A percentile compares a stretch with the other conserved stretches of the same genome.
These are phyloP conservation scores for Debaryomyces prosopidis DNA, from an alignment of 805 yeast species.

Conservation along the genomic window DNA sequence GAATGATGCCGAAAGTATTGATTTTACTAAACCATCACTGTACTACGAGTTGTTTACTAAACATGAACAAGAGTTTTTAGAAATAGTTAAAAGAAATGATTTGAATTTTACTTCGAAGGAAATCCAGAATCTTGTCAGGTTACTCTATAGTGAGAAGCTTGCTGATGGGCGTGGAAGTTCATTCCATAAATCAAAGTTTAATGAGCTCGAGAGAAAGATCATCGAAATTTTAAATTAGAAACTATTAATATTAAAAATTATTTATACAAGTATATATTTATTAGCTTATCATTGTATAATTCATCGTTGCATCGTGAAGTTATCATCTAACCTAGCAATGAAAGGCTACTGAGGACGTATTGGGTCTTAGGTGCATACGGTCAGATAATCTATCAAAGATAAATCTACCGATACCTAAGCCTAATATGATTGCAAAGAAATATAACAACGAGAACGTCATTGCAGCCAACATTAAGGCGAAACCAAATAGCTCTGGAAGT, in stretches of 20 bases:
- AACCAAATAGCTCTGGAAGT: slow-evolving; percentile 64
- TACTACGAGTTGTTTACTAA: slow-evolving; percentile 58
- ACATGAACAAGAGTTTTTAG: slow-evolving; percentile 49
- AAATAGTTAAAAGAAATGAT: slow-evolving; percentile 33
- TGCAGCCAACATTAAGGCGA: slow-evolving; percentile 75
- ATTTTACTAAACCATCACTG: slow-evolving; percentile 51
- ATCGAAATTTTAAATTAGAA: slow-evolving; percentile 9
- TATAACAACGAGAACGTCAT: slow-evolving; percentile 70
- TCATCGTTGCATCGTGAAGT: too few relatives aligned
- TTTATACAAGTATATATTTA: background rate
- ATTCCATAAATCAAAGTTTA: slow-evolving; percentile 39
- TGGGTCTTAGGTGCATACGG: slow-evolving; percentile 21
- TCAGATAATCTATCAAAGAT: slow-evolving; percentile 60
- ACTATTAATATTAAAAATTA: background rate
- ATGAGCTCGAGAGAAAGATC: slow-evolving; percentile 32
- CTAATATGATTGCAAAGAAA: slow-evolving; percentile 72
- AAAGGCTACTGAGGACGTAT: slow-evolving; percentile 3
- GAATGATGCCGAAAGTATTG: slow-evolving; percentile 50
- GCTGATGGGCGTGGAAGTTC: slow-evolving; percentile 38
- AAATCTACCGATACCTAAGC: slow-evolving; percentile 70
- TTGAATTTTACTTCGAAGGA: slow-evolving; percentile 45
- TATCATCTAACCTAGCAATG: slow-evolving; percentile 4
- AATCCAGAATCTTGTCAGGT: slow-evolving; percentile 49
- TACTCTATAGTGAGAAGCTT: slow-evolving; percentile 50
- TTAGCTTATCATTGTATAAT: background rate